phyloP scores from a whole-genome alignment of 495 filamentous ascomycete species.

The Neurospora sp. region DNA sequence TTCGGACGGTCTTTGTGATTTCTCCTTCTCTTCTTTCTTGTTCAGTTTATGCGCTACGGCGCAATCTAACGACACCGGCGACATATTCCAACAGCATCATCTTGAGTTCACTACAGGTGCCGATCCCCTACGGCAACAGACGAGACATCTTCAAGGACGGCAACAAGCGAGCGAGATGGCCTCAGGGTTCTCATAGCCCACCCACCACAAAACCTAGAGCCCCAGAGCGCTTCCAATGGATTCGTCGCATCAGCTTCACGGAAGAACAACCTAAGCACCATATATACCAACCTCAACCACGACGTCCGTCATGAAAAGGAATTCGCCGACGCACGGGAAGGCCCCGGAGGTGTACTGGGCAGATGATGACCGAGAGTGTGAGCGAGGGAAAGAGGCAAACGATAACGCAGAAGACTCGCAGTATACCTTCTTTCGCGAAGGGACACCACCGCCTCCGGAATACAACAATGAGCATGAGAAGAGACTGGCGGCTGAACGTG shows the following conservation, averaged over 20 bases:
- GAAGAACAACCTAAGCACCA: constrained; percentile 11
- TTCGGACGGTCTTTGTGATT: neutral
- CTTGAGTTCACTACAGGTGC: neutral
- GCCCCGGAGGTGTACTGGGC: constrained; percentile 21
- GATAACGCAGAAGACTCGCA: neutral
- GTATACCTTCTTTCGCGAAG: constrained; percentile 31
- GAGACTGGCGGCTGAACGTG: neutral
- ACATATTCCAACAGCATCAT: neutral
- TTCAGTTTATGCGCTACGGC: constrained; percentile 6
- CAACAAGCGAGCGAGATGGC: constrained; percentile 14
- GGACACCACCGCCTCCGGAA: constrained; percentile 21
- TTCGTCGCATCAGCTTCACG: constrained; percentile 8
- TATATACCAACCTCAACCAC: constrained; percentile 2
- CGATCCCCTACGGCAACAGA: neutral
- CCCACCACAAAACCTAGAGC: neutral
- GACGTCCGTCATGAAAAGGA: neutral
- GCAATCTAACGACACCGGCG: constrained; percentile 1
- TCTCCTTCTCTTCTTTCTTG: constrained; percentile 1
- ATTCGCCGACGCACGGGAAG: neutral
- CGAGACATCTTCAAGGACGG: neutral
- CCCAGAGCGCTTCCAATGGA: constrained; percentile 9
- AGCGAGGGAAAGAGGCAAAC: neutral
- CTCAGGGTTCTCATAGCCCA: constrained; percentile 10
- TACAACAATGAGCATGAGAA: constrained; percentile 9
- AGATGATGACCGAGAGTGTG: constrained; percentile 13